phyloP scores from a whole-genome alignment of 106 monocot genomes.

The Allium cepa region DNA sequence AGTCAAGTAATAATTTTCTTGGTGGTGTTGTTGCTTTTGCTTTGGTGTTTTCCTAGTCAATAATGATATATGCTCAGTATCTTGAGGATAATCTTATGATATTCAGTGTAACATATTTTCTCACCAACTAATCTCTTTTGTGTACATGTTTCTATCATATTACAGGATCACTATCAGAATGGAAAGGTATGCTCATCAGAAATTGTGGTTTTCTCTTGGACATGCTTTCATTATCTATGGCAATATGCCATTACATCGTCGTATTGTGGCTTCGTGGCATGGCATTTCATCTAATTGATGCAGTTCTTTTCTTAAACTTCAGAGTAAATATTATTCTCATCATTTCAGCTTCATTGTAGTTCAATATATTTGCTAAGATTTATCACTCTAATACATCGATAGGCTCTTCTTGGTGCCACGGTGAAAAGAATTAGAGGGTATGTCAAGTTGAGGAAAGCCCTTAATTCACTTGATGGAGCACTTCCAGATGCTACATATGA shows the following conservation, averaged over 20 bases:
- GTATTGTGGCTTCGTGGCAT: slow-evolving; percentile 96
- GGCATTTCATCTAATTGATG: slow-evolving; percentile 86
- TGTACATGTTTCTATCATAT: not conserved
- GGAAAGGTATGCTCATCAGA: slow-evolving; percentile 57
- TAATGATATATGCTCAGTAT: too few relatives aligned
- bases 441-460: slow-evolving; percentile 67
- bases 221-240: slow-evolving; percentile 60
- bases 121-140: too few relatives aligned
- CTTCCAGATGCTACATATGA: slow-evolving; percentile 90
- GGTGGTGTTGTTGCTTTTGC: too few relatives aligned
- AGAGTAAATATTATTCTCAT: slow-evolving; percentile 43
- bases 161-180: slow-evolving; percentile 83
- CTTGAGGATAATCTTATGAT: too few relatives aligned
- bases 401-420: slow-evolving; percentile 68
- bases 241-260: slow-evolving; percentile 76
- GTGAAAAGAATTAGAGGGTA: slow-evolving; percentile 66
- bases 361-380: not conserved
- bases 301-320: slow-evolving; percentile 74
- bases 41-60: too few relatives aligned
- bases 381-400: slow-evolving; percentile 12
- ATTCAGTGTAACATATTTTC: too few relatives aligned
- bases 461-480: slow-evolving; percentile 72
- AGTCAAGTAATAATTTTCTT: too few relatives aligned
- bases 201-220: slow-evolving; percentile 85
- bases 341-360: not conserved